Evolutionary conservation across 306 rosid genomes (phyloP).

Genomic region (Fagus crenata): DNA sequence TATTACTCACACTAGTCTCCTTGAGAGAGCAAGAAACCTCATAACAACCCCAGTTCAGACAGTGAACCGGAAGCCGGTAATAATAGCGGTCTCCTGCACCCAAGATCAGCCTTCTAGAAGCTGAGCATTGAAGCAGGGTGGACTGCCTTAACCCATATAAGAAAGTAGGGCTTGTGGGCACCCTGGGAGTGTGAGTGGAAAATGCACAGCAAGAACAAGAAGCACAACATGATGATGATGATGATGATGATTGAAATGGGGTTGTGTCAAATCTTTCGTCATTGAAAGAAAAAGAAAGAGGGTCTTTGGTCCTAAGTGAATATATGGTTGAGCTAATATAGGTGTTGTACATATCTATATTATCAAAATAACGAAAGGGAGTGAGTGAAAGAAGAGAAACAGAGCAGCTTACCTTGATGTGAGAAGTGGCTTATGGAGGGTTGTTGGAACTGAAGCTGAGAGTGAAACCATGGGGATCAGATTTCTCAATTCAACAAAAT

Average conservation of each 20-base stretch:
- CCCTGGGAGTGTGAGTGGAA: conserved; percentile 45
- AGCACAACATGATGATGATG: conserved; percentile 38
- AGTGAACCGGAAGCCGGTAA: conserved; percentile 45
- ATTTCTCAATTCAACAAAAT: conserved; percentile 23
- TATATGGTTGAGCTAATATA: conserved; percentile 63
- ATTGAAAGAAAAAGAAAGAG: conserved; percentile 52
- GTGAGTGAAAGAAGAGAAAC: conserved; percentile 1
- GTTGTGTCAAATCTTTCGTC: conserved; percentile 60
- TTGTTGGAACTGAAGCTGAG: conserved; percentile 29
- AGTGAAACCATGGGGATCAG: conserved; percentile 26
- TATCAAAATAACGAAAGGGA: conserved; percentile 1
- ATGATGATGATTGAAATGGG: conserved; percentile 37
- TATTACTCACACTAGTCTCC: conserved; percentile 43
- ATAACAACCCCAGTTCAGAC: conserved; percentile 37
- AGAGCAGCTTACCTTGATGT: conserved; percentile 30
- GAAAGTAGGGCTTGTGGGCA: conserved; percentile 41
- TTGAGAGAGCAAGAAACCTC: conserved; percentile 39
- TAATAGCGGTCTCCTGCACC: conserved; percentile 42
- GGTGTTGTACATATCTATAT: conserved; percentile 46
- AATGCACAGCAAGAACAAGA: conserved; percentile 52
- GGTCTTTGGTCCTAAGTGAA: conserved; percentile 50
- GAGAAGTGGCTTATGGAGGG: conserved; percentile 30
- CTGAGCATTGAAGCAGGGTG: conserved; percentile 65
- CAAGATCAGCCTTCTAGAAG: conserved; percentile 68
- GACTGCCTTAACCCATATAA: conserved; percentile 81